Conservation (phyloP, 148 eudicot genomes). For the Heliamphora exappendiculata region DNA sequence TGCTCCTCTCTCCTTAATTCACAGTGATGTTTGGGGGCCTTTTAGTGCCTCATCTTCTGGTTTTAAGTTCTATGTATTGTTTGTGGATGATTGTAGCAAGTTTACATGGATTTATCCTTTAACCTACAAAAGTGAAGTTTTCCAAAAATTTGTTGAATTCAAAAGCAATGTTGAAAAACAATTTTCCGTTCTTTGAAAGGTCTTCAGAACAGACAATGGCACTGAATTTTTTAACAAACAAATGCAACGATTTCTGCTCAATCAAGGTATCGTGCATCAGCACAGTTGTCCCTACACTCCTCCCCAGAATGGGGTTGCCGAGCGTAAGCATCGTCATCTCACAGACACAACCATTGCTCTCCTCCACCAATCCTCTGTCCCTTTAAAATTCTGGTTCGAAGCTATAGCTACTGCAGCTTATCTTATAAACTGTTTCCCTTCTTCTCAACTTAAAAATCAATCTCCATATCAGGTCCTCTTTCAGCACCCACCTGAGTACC, state of each 20-base stretch:
- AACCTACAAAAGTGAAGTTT: not conserved
- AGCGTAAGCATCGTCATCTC: not conserved
- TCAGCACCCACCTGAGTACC: not conserved
- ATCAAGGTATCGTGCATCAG: not conserved
- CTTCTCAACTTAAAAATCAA: rapidly evolving
- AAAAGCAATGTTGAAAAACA: not conserved
- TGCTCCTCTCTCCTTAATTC: too few relatives aligned
- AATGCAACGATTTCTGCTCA: not conserved
- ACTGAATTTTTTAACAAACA: not conserved
- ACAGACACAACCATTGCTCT: not conserved
- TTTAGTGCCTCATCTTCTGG: not conserved
- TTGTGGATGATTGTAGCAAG: not conserved
- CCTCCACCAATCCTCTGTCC: not conserved
- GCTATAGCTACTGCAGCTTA: not conserved
- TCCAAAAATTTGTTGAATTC: not conserved
- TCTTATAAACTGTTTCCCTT: not conserved
- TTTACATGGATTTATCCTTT: not conserved
- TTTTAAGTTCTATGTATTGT: not conserved
- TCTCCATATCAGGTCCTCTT: not conserved
- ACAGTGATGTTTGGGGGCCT: too few relatives aligned
- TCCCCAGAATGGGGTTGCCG: not conserved
- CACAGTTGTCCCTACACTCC: not conserved
- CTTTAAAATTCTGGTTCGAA: not conserved
- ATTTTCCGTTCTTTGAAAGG: not conserved
- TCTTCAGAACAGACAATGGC: not conserved